Conservation (phyloP, 2,329 filamentous ascomycete genomes). For the Beauveria sp. region DNA sequence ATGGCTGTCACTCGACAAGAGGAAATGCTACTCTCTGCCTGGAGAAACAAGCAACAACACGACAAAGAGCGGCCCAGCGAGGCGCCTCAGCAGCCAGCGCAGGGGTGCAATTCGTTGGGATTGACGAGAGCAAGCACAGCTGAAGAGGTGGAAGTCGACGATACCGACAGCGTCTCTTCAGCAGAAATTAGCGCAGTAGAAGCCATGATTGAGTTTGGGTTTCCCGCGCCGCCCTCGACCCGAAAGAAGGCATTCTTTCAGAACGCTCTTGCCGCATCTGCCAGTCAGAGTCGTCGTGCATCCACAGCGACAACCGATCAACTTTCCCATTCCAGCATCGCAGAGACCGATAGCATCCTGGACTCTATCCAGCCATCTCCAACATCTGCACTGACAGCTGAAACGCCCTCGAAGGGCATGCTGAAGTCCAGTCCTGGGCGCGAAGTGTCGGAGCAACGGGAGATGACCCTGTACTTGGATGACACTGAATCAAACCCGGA, state of each 20-base stretch:
- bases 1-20: conserved; percentile 53
- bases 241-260: conserved; percentile 17
- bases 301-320: conserved; percentile 1
- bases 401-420: neutral
- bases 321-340: neutral
- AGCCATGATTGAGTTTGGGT: conserved; percentile 24
- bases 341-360: neutral
- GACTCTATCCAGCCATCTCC: neutral
- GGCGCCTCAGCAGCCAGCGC: conserved; percentile 30
- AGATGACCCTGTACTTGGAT: conserved; percentile 22
- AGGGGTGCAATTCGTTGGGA: conserved; percentile 9
- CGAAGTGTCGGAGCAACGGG: conserved; percentile 12
- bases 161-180: conserved; percentile 5
- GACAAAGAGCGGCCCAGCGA: conserved; percentile 42
- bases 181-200: conserved; percentile 22
- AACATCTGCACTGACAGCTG: neutral
- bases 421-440: conserved; percentile 15
- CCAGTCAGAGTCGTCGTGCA: neutral
- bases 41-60: conserved; percentile 48
- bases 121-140: neutral
- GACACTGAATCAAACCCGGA: conserved; percentile 28
- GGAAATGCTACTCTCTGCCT: conserved; percentile 49
- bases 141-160: neutral
- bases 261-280: neutral
- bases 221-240: conserved; percentile 26